Evolutionary conservation across 2,329 filamentous ascomycete genomes (phyloP).

Genomic region (Thermomyces lanuginosus): DNA sequence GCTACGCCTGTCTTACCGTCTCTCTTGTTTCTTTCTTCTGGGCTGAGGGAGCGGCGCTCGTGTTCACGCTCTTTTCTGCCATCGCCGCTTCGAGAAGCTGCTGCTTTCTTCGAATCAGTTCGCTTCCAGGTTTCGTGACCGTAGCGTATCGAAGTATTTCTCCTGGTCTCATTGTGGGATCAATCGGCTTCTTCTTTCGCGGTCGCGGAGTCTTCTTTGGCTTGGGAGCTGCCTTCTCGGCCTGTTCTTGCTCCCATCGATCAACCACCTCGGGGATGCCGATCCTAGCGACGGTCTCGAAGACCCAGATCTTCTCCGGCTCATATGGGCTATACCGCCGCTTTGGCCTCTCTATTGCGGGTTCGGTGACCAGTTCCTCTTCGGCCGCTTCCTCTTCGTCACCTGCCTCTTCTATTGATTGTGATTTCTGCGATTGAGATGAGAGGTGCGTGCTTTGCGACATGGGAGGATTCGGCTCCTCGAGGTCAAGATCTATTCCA

Average conservation of each 20-base stretch:
- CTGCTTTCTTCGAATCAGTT: conserved; percentile 15
- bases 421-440: conserved; percentile 13
- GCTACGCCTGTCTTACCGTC: too few relatives aligned
- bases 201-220: conserved; percentile 15
- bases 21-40: conserved; percentile 4
- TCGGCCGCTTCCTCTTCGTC: conserved; percentile 17
- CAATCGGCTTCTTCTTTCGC: conserved; percentile 23
- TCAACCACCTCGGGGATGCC: conserved; percentile 50
- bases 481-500: conserved; percentile 55
- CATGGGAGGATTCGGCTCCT: conserved; percentile 47
- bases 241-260: conserved; percentile 41
- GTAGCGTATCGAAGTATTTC: conserved; percentile 27
- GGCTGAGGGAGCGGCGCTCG: conserved; percentile 4
- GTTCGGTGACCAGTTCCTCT: conserved; percentile 10
- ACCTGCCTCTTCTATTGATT: too few relatives aligned
- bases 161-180: conserved; percentile 25
- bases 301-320: conserved; percentile 51
- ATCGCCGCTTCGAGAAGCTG: conserved; percentile 16
- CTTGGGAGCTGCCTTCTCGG: conserved; percentile 13
- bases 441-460: conserved; percentile 11
- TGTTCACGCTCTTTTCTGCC: too few relatives aligned
- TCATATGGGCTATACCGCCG: conserved; percentile 46
- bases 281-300: conserved; percentile 45
- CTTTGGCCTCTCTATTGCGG: conserved; percentile 6
- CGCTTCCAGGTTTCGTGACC: conserved; percentile 20